Conservation (phyloP, 148 eudicot species). For the Nepenthes mirabilis region DNA sequence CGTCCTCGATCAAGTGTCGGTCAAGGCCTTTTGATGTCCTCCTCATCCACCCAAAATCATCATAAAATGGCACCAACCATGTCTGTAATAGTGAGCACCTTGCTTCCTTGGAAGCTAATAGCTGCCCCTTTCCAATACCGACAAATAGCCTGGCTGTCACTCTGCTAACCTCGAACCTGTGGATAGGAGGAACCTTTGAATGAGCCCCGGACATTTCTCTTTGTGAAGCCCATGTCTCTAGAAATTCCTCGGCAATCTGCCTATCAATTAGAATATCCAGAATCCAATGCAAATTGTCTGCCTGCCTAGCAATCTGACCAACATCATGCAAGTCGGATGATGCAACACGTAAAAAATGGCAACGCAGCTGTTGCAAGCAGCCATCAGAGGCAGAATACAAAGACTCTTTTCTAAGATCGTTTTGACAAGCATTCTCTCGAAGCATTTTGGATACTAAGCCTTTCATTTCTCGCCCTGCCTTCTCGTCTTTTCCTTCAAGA, state of each 20-base stretch:
- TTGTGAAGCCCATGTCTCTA: constrained; percentile 65
- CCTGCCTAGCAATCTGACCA: constrained; percentile 66
- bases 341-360: constrained; percentile 42
- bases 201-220: constrained; percentile 62
- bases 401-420: constrained; percentile 69
- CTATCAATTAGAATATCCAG: constrained; percentile 80
- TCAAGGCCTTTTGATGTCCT: constrained; percentile 84
- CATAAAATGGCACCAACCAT: constrained; percentile 89
- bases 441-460: constrained; percentile 76
- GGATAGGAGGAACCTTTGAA: constrained; percentile 63
- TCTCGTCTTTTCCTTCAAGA: constrained; percentile 90
- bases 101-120: constrained; percentile 73
- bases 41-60: constrained; percentile 97
- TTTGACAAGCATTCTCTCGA: constrained; percentile 60
- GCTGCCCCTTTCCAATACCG: constrained; percentile 79
- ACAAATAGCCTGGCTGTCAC: constrained; percentile 85
- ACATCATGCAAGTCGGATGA: constrained; percentile 40
- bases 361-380: constrained; percentile 48
- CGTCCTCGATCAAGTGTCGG: constrained; percentile 81
- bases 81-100: constrained; percentile 67
- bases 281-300: constrained; percentile 86
- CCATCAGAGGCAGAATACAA: constrained; percentile 71
- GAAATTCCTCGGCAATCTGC: constrained; percentile 69
- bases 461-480: constrained; percentile 94
- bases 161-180: constrained; percentile 68